Evolutionary conservation across 75 land plant species (phyloP), one percentile per base, ranked within the genome.

Genomic region (Selaginella tamariscina): DNA sequence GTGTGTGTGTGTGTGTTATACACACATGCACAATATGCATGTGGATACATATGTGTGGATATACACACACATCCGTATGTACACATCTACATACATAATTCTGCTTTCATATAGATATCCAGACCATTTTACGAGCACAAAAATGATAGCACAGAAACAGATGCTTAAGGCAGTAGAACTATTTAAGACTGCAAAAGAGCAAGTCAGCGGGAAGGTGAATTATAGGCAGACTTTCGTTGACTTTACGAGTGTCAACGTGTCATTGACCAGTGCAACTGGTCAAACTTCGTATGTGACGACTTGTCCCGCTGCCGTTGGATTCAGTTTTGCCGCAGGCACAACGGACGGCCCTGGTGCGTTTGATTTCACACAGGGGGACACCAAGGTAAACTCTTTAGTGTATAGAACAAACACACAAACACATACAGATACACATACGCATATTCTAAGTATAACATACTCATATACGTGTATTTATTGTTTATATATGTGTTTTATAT

Each of bases 281-380:
- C 5, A 5, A 15, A 39, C 49, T 5, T 39, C 32, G 5, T 69
- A 59, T 1, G 96, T 84, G 30, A 80, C 77, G 75, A 93, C 96
- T 57, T 93, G 98, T 55, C 96, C 98, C 31, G 91, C 98, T 64
- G 96, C 98, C 32, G 86, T 93, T 83, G 98, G 98, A 5, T 93
- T 84, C 71, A 83, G 83, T 64, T 93, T 93, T 79, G 98, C 98
- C 56, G 98, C 98, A 21, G 98, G 98, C 70, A 93, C 98, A 13
- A 93, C 96, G 31, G 98, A 93, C 81, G 98, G 98, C 2, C 98
- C 96, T 59, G 98, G 98, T 57, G 98, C 98, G 28, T 93, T 93
- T 77, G 91, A 89, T 74, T 93, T 93, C 72, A 83, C 83, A 70
- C 98, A 92, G 80, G 98, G 96, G n/a, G 95, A 86, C 80, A 78